A percentile compares a stretch with the other conserved stretches of the same genome.
Evolutionary conservation across 129 eudicot species (phyloP).

Genomic region (Rutidosis leptorrhynchoides): DNA sequence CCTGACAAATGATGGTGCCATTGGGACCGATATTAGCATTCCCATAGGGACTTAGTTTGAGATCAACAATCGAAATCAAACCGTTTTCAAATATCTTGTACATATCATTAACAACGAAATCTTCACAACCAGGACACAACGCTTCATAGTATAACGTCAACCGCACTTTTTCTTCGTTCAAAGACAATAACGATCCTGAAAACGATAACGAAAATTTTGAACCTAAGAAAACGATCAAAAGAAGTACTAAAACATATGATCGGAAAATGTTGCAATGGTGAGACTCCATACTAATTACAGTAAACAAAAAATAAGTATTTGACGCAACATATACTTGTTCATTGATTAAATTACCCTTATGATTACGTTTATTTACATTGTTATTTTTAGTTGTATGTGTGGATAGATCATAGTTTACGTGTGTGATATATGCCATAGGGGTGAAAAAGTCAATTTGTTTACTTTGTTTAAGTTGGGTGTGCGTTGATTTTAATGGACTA

Average conservation of each 20-base stretch:
- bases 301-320: not conserved
- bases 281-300: constrained; percentile 2
- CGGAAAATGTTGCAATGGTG: constrained; percentile 7
- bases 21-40: constrained; percentile 52
- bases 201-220: not conserved
- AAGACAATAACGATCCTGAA: not conserved
- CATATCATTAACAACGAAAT: constrained; percentile 48
- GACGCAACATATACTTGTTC: not conserved
- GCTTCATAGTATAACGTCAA: constrained; percentile 62
- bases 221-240: constrained; percentile 11
- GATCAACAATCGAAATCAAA: constrained; percentile 43
- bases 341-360: not conserved
- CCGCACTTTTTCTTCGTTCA: constrained; percentile 39
- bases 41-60: constrained; percentile 73
- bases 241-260: not conserved
- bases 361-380: not conserved
- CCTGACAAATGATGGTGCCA: constrained; percentile 68
- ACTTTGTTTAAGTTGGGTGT: not conserved
- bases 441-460: not conserved
- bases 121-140: constrained; percentile 59
- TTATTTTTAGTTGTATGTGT: not conserved
- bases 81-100: constrained; percentile 52
- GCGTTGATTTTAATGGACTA: not conserved
- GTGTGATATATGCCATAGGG: not conserved
- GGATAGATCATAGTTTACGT: not conserved